phyloP scores from a whole-genome alignment of 2,329 filamentous ascomycete genomes.

The Fusarium nematophilum region DNA sequence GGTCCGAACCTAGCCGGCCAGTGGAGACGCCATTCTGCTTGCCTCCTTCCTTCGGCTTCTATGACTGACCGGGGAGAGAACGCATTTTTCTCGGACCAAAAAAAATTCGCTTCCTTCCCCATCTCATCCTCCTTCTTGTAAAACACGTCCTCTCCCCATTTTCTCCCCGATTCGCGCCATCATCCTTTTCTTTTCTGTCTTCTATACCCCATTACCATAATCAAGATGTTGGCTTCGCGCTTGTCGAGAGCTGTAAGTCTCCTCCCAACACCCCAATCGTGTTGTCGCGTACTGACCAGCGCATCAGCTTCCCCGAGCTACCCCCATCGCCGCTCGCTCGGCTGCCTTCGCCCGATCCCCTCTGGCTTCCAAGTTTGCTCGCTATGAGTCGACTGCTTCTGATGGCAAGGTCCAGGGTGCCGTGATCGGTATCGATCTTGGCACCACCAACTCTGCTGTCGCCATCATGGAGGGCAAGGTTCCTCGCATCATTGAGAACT shows the following conservation, averaged over 20 bases:
- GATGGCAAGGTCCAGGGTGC: slow-evolving; percentile 85
- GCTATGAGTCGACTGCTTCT: slow-evolving; percentile 75
- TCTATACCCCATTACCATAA: slow-evolving; percentile 50
- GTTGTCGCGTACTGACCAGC: slow-evolving; percentile 30
- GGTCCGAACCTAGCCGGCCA: slow-evolving; percentile 45
- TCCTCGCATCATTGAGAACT: slow-evolving; percentile 97
- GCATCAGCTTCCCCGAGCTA: slow-evolving; percentile 79
- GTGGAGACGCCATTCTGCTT: slow-evolving; percentile 45
- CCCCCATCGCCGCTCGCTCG: slow-evolving; percentile 74
- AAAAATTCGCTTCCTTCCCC: slow-evolving; percentile 51
- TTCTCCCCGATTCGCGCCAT: slow-evolving; percentile 49
- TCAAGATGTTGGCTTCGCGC: slow-evolving; percentile 78
- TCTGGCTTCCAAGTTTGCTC: slow-evolving; percentile 77
- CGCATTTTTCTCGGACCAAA: slow-evolving; percentile 50
- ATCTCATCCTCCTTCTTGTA: slow-evolving; percentile 41
- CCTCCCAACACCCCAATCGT: slow-evolving; percentile 6
- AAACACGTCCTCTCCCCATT: slow-evolving; percentile 44
- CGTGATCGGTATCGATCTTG: slow-evolving; percentile 98
- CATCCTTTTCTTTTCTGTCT: slow-evolving; percentile 48
- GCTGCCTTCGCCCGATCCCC: slow-evolving; percentile 76
- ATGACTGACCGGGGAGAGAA: slow-evolving; percentile 48
- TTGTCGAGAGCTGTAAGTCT: slow-evolving; percentile 79
- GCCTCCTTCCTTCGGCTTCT: slow-evolving; percentile 58
- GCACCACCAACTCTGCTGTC: slow-evolving; percentile 97
- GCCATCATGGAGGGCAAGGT: slow-evolving; percentile 97